Conservation (phyloP, 768 basidiomycete species). For the Serendipita vermifera region DNA sequence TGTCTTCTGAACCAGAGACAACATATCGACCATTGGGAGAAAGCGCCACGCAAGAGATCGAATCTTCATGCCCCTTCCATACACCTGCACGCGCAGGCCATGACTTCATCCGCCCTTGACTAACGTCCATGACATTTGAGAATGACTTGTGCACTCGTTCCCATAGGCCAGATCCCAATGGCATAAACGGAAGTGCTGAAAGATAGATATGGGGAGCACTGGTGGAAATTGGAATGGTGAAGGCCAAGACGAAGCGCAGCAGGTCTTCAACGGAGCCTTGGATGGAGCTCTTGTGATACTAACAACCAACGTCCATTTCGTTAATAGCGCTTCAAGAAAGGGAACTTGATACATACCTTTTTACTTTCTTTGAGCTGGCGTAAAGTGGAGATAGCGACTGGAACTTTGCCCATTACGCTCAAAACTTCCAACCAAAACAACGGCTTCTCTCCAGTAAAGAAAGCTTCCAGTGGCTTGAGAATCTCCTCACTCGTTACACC, state of each 20-base stretch:
- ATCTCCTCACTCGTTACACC: background rate
- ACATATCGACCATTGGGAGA: background rate
- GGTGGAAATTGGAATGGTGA: background rate
- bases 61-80: background rate
- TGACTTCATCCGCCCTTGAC: background rate
- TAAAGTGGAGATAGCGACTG: background rate
- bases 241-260: background rate
- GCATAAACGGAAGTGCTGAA: background rate
- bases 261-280: background rate
- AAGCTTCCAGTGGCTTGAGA: background rate
- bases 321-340: background rate
- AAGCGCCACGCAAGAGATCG: background rate
- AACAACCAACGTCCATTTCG: background rate
- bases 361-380: background rate
- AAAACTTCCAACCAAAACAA: background rate
- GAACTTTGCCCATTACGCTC: background rate
- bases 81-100: background rate
- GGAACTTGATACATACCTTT: background rate
- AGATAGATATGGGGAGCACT: background rate
- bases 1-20: background rate
- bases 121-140: background rate
- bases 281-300: background rate
- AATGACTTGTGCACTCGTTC: background rate
- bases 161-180: background rate
- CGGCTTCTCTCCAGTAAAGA: background rate